These are phyloP conservation scores for Beauveria australis DNA, from an alignment of 2,329 filamentous ascomycete genomes.

Conservation along the genomic window DNA sequence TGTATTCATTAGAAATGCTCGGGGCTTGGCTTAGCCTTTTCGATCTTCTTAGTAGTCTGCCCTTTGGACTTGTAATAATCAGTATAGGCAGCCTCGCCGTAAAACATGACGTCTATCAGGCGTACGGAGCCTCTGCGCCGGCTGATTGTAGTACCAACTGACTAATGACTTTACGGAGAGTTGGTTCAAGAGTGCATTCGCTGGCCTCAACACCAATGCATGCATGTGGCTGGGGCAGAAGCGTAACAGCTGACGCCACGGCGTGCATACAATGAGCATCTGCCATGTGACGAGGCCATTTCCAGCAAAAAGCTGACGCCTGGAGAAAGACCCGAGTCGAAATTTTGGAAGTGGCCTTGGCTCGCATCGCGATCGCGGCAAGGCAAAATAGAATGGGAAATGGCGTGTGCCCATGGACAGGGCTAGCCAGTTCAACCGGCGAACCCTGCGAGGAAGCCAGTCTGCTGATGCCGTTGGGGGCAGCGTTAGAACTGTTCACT, in stretches of 20 bases:
- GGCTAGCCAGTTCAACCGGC: background rate
- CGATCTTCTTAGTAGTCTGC: background rate
- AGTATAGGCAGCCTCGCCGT: background rate
- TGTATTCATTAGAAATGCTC: background rate
- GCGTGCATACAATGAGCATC: background rate
- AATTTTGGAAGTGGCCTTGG: background rate
- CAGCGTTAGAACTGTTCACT: background rate
- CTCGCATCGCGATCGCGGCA: background rate
- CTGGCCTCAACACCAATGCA: background rate
- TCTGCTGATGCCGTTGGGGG: background rate
- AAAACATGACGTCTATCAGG: background rate
- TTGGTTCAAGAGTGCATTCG: background rate
- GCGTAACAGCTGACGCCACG: background rate
- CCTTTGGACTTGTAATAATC: background rate
- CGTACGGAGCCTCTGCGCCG: background rate
- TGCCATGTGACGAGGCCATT: background rate
- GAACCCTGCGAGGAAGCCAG: background rate
- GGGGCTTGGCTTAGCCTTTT: background rate
- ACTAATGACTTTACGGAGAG: background rate
- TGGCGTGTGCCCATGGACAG: background rate
- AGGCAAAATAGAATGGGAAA: background rate
- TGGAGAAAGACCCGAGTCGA: background rate
- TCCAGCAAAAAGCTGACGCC: background rate
- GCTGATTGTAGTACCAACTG: background rate
- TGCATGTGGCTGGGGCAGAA: background rate